Evolutionary conservation across 2,329 filamentous ascomycete species (phyloP), one percentile per base, ranked within the genome.

Genomic region (Trichoderma citrinoviride): DNA sequence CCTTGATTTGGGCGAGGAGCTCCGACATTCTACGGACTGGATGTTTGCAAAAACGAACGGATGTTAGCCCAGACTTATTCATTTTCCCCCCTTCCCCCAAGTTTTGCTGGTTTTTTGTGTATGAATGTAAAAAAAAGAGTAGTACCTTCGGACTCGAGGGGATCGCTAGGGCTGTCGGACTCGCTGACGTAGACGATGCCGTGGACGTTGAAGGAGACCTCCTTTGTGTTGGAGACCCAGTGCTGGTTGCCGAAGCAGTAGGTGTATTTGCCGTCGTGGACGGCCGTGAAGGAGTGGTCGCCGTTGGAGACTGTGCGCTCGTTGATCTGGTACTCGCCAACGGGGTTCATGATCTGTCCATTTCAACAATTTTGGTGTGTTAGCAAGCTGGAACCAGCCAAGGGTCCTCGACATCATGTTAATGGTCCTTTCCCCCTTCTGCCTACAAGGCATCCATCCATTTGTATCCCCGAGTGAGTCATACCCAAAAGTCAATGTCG

Each of bases 161-260:
- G 95, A 75, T 98, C 94, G 71, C 90, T 86, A 29, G 91, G 87
- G 67, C 90, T 85, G 73, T 98, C 94, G 66, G 86, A 83, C 78
- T 98, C 95, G 64, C 91, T 90, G 58, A 99, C 93, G 79, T 98
- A 99, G 75, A 99, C 94, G 70, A 99, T 92, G 72, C 95, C 95
- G 80, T 99, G 95, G 60, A 99, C 95, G 78, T 99, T 99, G 87
- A 99, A 99, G 64, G 92, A 96, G 61, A 99, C 94, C 79, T 99
- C 95, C 81, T 99, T 99, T 76, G 88, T 96, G 78, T 92, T 92
- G 66, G 93, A 93, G 66, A 92, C 91, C 93, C 94, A 99, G 78
- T 95, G 90, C 83, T 98, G 94, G 80, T 99, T 99, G 80, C 95
- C 96, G 82, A 99, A 99, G 87, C 95, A 99, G 87, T 99, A 99